Base-by-base conservation (phyloP, 306 rosid species). In the Castanea sativa region DNA sequence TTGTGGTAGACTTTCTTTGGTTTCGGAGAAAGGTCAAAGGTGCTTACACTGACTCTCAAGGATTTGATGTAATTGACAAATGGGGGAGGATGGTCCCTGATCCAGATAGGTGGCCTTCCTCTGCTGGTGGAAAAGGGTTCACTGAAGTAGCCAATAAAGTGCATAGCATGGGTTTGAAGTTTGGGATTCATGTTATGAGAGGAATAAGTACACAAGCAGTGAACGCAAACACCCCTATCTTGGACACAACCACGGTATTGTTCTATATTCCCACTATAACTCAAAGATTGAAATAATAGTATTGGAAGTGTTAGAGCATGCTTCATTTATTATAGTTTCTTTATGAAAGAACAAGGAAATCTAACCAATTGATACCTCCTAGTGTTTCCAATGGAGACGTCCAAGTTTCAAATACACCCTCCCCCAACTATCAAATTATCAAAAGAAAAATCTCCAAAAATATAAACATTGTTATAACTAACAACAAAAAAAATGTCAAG, bases 201-300 rank as follows among this genome's bases (percentile, higher is more conserved):
- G 99, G 98, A 77, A 95, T 95, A 80, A 95, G 99, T 82, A 93
- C 99, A 25, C 99, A 95, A 82, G 97, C 96, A 25, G 92, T 93
- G 69, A 91, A 89, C 84, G 99, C 94, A n/a, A 93, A 87, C 74
- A 90, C 99, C 51, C 93, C 95, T 75, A 93, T 95, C 87, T 82
- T 95, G 77, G 99, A 95, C 77, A 67, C 79, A 74, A 75, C 81
- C 58, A 89, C 33, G 98, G 99, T 92, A 79, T 73, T 86, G 80
- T 76, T 79, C 83, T 78, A 13, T 73, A 21, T 27, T 78, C 67
- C n/a, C 75, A 19, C 80, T 55, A 23, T 60, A 49, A 35, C 77
- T 71, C 38, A 20, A 51, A 65, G 9, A 29, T 32, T 30, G n/a
- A 23, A 65, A 11, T 65, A 15, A 51, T 32, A 60, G 20, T 10